Percentiles rank a stretch among this genome's conserved stretches.
phyloP scores from a whole-genome alignment of 306 rosid species.

The Lagenaria siceraria region DNA sequence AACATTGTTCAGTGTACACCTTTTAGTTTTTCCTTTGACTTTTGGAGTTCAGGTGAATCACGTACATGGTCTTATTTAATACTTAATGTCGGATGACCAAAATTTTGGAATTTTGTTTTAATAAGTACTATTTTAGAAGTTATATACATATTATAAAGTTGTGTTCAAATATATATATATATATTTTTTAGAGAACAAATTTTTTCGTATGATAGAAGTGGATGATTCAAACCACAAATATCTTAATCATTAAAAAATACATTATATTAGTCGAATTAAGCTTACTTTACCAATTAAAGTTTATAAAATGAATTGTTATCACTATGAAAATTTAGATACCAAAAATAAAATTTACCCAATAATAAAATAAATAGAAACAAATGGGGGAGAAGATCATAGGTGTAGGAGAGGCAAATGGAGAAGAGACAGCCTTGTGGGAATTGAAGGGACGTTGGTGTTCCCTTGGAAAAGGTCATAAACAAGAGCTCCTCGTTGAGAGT shows the following conservation, averaged over 20 bases:
- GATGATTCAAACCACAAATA: no score
- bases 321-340: no score
- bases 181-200: no score
- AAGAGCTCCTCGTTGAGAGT: background rate
- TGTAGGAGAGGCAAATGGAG: background rate
- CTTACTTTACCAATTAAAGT: no score
- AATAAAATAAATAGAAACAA: no score
- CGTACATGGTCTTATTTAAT: background rate
- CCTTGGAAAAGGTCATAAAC: background rate
- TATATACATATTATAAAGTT: background rate
- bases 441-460: background rate
- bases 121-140: background rate
- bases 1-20: background rate
- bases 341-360: no score
- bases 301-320: no score
- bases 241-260: no score
- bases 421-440: background rate
- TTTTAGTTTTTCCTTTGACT: background rate
- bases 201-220: no score
- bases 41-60: background rate
- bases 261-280: no score
- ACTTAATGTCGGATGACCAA: background rate
- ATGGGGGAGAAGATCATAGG: background rate
- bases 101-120: background rate
- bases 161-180: no score